Conservation (phyloP, 2,329 filamentous ascomycete species). For the Chaetomium strumarium region DNA sequence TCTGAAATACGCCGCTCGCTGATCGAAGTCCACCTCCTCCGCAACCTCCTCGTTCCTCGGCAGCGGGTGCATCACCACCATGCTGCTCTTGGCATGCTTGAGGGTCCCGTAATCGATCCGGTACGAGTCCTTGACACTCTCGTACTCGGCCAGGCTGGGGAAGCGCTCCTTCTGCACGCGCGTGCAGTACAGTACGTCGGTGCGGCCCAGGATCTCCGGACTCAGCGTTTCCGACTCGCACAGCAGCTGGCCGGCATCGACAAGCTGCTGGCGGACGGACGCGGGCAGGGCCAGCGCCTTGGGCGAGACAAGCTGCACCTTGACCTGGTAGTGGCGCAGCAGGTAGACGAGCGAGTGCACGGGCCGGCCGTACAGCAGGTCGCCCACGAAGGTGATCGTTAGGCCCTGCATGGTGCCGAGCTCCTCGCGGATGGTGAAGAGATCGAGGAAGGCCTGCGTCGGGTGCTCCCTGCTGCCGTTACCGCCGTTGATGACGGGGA, state of each 20-base stretch:
- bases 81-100: slow-evolving; percentile 84
- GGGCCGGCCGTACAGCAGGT: slow-evolving; percentile 86
- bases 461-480: slow-evolving; percentile 96
- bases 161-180: slow-evolving; percentile 96
- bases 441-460: slow-evolving; percentile 93
- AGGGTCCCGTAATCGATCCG: slow-evolving; percentile 86
- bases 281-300: slow-evolving; percentile 69
- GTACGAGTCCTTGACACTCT: slow-evolving; percentile 81
- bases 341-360: slow-evolving; percentile 94
- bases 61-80: slow-evolving; percentile 93
- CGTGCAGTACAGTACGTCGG: slow-evolving; percentile 94
- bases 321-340: slow-evolving; percentile 91
- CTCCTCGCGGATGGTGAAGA: slow-evolving; percentile 98
- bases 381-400: slow-evolving; percentile 92
- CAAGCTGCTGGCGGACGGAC: slow-evolving; percentile 66
- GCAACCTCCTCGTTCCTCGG: slow-evolving; percentile 89
- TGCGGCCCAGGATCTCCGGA: slow-evolving; percentile 75
- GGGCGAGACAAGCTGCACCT: slow-evolving; percentile 86
- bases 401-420: slow-evolving; percentile 90
- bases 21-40: slow-evolving; percentile 96
- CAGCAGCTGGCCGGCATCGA: slow-evolving; percentile 68
- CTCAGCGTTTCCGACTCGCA: slow-evolving; percentile 73
- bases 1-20: slow-evolving; percentile 95
- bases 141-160: slow-evolving; percentile 71
- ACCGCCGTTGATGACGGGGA: slow-evolving; percentile 94